These are phyloP conservation scores for Sesbania bispinosa DNA, from an alignment of 306 rosid genomes.

Conservation along the genomic window DNA sequence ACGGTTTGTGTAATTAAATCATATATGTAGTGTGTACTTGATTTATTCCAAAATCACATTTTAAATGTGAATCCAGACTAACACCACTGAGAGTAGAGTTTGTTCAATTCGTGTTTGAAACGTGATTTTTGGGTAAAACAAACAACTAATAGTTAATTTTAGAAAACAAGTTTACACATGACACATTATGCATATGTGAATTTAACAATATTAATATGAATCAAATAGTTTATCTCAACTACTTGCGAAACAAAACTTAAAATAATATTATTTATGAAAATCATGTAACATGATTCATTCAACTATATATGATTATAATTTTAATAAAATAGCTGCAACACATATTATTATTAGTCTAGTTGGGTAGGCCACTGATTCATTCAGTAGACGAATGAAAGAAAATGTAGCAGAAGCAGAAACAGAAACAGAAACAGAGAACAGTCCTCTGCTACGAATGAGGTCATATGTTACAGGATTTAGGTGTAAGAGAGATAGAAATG, in stretches of 20 bases:
- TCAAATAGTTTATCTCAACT: background rate
- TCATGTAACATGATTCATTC: background rate
- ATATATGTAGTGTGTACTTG: too few species aligned
- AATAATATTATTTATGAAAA: background rate
- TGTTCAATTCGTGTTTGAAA: too few species aligned
- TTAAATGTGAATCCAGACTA: too few species aligned
- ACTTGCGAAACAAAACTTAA: background rate
- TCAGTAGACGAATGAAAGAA: constrained; percentile 1
- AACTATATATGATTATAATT: background rate
- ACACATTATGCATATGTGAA: background rate
- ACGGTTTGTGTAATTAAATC: background rate
- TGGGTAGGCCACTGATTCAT: constrained; percentile 13
- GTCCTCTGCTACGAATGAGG: constrained; percentile 7
- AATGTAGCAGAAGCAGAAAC: background rate
- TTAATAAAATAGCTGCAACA: background rate
- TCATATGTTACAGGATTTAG: constrained; percentile 28
- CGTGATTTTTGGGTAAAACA: too few species aligned
- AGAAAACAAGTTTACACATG: background rate
- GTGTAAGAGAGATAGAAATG: constrained; percentile 17
- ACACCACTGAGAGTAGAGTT: too few species aligned
- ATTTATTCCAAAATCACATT: too few species aligned
- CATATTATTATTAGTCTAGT: constrained; percentile 26
- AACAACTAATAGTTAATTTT: too few species aligned
- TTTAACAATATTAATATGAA: too few species aligned
- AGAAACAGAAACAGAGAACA: constrained; percentile 5